Percentiles rank a stretch among this genome's conserved stretches.
Conservation (phyloP, 441 rosid species). For the Gossypium trilobum region DNA sequence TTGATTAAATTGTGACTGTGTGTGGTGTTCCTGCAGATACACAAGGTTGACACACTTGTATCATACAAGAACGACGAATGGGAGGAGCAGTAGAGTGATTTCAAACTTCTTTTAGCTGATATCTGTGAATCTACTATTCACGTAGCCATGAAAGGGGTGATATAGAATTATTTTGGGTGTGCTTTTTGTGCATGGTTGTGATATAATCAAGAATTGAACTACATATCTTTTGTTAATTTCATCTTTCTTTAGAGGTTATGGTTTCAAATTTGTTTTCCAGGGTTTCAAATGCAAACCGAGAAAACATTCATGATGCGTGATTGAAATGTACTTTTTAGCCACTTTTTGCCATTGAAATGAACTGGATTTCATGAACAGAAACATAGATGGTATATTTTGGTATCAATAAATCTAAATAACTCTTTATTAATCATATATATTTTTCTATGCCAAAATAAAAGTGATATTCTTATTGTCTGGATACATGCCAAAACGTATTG, state of each 20-base stretch:
- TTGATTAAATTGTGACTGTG: neutral
- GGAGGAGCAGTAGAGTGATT: constrained; percentile 53
- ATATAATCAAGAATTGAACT: neutral
- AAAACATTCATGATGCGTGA: neutral
- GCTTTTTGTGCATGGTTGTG: neutral
- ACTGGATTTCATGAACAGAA: too few species aligned
- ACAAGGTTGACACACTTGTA: constrained; percentile 90
- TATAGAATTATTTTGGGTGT: neutral
- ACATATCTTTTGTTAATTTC: neutral
- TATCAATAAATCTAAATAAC: too few species aligned
- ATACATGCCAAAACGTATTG: too few species aligned
- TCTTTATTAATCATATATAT: too few species aligned
- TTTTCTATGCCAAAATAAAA: too few species aligned
- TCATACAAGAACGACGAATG: constrained; percentile 90
- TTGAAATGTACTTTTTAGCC: neutral
- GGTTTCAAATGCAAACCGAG: neutral
- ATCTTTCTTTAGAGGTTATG: neutral
- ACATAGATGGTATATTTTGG: too few species aligned
- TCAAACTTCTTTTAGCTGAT: neutral
- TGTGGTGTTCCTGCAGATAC: constrained; percentile 49
- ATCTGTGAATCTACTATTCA: constrained; percentile 49
- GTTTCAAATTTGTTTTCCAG: neutral
- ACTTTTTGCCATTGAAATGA: neutral
- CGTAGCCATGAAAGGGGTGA: constrained; percentile 4
- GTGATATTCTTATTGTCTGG: too few species aligned